These are phyloP conservation scores for Pythium phragmiticola DNA, from an alignment of 352 stramenopile genomes.

Conservation along the genomic window DNA sequence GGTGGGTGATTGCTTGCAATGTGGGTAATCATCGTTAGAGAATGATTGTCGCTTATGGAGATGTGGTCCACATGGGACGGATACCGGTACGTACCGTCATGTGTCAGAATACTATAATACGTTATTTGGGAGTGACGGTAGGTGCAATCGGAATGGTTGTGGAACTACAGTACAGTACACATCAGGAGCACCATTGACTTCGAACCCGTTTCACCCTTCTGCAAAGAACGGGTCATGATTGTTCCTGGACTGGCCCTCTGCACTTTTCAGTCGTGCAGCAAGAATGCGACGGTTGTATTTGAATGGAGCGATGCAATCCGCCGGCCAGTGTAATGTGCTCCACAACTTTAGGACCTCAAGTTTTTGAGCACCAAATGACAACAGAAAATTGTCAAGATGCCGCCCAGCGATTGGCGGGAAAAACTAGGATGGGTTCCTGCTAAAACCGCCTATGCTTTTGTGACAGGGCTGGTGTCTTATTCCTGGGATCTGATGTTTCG, in stretches of 20 bases:
- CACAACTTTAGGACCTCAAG: not conserved
- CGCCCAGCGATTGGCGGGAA: not conserved
- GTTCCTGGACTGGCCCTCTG: constrained; percentile 14
- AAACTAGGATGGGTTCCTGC: not conserved
- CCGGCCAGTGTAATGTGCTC: not conserved
- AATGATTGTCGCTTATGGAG: constrained; percentile 4
- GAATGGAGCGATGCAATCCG: no score
- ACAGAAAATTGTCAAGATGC: not conserved
- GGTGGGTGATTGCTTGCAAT: not conserved
- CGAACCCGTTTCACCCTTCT: constrained; percentile 17
- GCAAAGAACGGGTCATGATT: constrained; percentile 15
- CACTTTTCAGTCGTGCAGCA: constrained; percentile 1
- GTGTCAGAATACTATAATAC: no score
- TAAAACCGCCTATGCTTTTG: constrained; percentile 15
- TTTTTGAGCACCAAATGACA: not conserved
- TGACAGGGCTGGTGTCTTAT: constrained; percentile 15
- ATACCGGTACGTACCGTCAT: no score
- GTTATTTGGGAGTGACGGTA: no score
- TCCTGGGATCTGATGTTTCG: constrained; percentile 14
- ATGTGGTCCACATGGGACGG: no score
- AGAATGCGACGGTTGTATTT: not conserved
- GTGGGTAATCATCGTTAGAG: constrained; percentile 2
- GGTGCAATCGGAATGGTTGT: constrained; percentile 12
- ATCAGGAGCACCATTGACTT: constrained; percentile 4
- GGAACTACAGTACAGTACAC: not conserved